phyloP scores from a whole-genome alignment of 352 stramenopile genomes.

The Phytopythium ostracodes region DNA sequence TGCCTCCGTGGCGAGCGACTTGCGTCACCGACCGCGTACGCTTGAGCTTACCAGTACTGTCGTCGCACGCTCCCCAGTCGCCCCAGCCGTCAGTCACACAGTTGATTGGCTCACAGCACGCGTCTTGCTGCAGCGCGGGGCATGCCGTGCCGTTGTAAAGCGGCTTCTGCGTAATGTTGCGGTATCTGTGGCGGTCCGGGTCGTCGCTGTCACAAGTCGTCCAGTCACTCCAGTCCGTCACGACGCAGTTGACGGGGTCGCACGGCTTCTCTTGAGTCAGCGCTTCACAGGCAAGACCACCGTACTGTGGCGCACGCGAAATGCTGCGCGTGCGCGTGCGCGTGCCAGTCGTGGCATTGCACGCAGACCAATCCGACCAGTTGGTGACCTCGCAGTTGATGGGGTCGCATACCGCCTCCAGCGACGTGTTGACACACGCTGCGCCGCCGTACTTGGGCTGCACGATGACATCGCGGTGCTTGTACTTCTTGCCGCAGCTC shows the following conservation, averaged over 20 bases:
- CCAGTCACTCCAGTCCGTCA: slow-evolving; percentile 43
- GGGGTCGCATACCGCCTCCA: slow-evolving; percentile 37
- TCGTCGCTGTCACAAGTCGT: slow-evolving; percentile 51
- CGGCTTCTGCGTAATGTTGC: slow-evolving; percentile 25
- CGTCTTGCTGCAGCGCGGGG: slow-evolving; percentile 27
- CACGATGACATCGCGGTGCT: slow-evolving; percentile 24
- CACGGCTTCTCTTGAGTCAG: slow-evolving; percentile 41
- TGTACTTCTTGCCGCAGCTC: slow-evolving; percentile 32
- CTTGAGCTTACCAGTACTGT: slow-evolving; percentile 29
- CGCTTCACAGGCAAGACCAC: slow-evolving; percentile 25
- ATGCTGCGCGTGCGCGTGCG: slow-evolving; percentile 33
- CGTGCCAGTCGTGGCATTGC: slow-evolving; percentile 31
- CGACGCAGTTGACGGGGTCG: slow-evolving; percentile 34
- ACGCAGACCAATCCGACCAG: slow-evolving; percentile 41
- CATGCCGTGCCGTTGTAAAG: slow-evolving; percentile 30
- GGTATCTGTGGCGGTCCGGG: slow-evolving; percentile 28
- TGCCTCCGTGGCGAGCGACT: slow-evolving; percentile 23
- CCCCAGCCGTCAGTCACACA: slow-evolving; percentile 36
- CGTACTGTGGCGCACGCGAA: slow-evolving; percentile 29
- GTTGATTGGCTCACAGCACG: slow-evolving; percentile 35
- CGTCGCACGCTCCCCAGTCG: slow-evolving; percentile 42
- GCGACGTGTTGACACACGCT: slow-evolving; percentile 20
- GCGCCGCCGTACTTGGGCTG: slow-evolving; percentile 28
- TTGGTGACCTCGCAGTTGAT: slow-evolving; percentile 37
- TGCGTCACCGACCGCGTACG: slow-evolving; percentile 26